Conservation (phyloP, 2,329 filamentous ascomycete genomes). For the Fusarium keratoplasticum region DNA sequence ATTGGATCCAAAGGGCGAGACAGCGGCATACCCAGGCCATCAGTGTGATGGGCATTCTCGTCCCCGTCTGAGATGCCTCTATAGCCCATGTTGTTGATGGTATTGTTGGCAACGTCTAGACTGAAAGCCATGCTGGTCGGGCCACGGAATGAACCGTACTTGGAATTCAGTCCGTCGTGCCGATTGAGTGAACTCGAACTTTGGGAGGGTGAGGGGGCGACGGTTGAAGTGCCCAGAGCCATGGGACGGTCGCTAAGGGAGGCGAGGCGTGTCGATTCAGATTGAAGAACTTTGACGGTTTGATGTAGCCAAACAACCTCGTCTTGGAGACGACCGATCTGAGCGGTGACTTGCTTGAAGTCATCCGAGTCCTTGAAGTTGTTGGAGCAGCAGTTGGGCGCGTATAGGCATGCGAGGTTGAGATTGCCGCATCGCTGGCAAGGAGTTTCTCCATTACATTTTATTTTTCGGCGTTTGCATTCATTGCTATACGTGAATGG, state of each 20-base stretch:
- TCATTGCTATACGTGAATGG: slow-evolving; percentile 66
- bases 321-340: slow-evolving; percentile 81
- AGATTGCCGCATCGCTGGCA: slow-evolving; percentile 77
- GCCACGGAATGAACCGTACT: slow-evolving; percentile 78
- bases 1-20: slow-evolving; percentile 74
- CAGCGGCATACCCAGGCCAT: slow-evolving; percentile 32
- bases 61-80: slow-evolving; percentile 69
- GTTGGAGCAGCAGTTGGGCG: slow-evolving; percentile 75
- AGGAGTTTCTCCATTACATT: slow-evolving; percentile 77
- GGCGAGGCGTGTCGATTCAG: slow-evolving; percentile 60
- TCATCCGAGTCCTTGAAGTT: slow-evolving; percentile 94
- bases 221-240: slow-evolving; percentile 46
- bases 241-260: slow-evolving; percentile 57
- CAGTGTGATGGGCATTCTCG: slow-evolving; percentile 63
- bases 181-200: slow-evolving; percentile 53
- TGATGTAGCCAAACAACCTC: slow-evolving; percentile 84
- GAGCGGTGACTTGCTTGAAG: slow-evolving; percentile 82
- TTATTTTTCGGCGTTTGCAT: slow-evolving; percentile 80
- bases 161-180: slow-evolving; percentile 61
- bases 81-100: slow-evolving; percentile 90
- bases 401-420: slow-evolving; percentile 73
- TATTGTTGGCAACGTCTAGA: slow-evolving; percentile 87
- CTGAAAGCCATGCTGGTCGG: slow-evolving; percentile 89
- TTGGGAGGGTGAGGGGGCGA: slow-evolving; percentile 58
- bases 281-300: slow-evolving; percentile 76